Conservation (phyloP, 495 filamentous ascomycete genomes). For the Daldinia childiae region DNA sequence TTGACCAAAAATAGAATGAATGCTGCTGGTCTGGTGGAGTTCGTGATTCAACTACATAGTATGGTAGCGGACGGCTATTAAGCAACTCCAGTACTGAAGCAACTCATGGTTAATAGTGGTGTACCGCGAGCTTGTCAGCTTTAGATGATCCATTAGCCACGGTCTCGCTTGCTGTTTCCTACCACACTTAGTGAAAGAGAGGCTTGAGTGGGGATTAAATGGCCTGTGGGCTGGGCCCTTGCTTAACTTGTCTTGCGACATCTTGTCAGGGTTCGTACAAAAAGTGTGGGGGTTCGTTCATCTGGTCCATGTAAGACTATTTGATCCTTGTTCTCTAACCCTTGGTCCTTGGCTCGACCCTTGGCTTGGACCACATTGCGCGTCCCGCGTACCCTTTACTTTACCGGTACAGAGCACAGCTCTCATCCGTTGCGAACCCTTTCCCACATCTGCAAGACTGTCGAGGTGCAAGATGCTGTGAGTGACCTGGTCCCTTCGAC, state of each 20-base stretch:
- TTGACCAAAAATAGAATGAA: constrained; percentile 21
- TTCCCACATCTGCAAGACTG: constrained; percentile 37
- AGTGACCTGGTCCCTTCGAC: constrained; percentile 33
- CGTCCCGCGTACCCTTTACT: constrained; percentile 37
- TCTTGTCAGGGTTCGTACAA: constrained; percentile 34
- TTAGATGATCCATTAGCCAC: constrained; percentile 20
- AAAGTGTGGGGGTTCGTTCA: constrained; percentile 44
- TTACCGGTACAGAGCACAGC: constrained; percentile 27
- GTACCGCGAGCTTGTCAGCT: constrained; percentile 25
- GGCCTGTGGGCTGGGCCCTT: constrained; percentile 38
- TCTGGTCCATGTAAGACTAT: constrained; percentile 34
- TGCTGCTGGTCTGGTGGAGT: constrained; percentile 11
- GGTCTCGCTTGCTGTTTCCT: not conserved
- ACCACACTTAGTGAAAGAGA: constrained; percentile 16
- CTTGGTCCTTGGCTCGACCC: constrained; percentile 14
- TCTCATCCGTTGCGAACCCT: constrained; percentile 37
- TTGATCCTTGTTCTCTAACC: constrained; percentile 21
- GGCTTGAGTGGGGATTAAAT: constrained; percentile 32
- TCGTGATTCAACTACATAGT: not conserved
- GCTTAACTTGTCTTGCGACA: constrained; percentile 25
- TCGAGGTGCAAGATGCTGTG: constrained; percentile 16
- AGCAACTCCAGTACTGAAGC: not conserved
- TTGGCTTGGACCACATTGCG: constrained; percentile 33
- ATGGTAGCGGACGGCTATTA: constrained; percentile 1
- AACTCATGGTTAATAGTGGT: not conserved